phyloP scores from a whole-genome alignment of 164 flowering plant genomes.

The Chimonanthus praecox region DNA sequence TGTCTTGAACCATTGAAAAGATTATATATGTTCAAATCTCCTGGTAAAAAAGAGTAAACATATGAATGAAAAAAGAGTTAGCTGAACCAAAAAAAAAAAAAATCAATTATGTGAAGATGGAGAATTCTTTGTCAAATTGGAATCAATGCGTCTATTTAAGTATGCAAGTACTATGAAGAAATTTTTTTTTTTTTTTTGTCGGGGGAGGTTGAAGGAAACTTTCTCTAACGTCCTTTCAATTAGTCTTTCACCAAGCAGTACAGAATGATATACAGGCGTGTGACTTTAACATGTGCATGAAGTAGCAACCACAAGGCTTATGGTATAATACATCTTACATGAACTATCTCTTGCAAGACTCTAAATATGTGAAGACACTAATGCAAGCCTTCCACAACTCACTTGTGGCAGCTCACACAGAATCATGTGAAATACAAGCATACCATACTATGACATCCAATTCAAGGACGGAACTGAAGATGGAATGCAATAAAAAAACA shows the following conservation, averaged over 20 bases:
- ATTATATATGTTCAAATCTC: neutral
- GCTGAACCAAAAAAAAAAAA: too few species aligned
- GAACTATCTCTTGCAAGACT: neutral
- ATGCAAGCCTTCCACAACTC: neutral
- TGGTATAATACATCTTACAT: neutral
- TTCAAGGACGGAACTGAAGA: neutral
- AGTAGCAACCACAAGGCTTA: neutral
- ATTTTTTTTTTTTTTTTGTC: neutral
- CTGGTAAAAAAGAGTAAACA: neutral
- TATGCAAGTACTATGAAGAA: neutral
- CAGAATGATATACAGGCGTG: neutral
- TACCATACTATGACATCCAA: neutral
- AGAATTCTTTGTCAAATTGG: neutral
- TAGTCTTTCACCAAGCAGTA: neutral
- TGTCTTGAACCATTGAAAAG: conserved; percentile 45
- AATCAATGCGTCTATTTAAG: too few species aligned
- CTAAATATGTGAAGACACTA: neutral
- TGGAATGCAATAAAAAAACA: neutral
- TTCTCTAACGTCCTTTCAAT: neutral
- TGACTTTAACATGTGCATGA: neutral
- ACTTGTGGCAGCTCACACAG: neutral
- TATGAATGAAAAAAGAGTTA: neutral
- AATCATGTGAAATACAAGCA: neutral
- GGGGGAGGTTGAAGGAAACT: neutral
- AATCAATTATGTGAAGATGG: too few species aligned